phyloP scores from a whole-genome alignment of 257 asterid species.

The Ilex asprella region DNA sequence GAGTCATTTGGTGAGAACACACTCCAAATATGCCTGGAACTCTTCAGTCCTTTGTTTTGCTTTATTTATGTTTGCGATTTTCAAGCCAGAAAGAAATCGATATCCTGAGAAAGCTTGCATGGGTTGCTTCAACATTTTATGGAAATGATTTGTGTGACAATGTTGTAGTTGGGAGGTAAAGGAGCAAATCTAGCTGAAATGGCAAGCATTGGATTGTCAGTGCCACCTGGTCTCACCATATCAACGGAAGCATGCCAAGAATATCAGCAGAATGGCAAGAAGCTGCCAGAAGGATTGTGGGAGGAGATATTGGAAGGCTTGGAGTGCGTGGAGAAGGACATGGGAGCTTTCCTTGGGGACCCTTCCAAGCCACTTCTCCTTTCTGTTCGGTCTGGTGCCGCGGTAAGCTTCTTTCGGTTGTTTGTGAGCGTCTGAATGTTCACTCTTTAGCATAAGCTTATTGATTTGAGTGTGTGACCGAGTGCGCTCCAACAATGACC shows the following conservation, averaged over 20 bases:
- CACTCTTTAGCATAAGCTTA: not conserved
- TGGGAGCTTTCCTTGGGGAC: slow-evolving; percentile 83
- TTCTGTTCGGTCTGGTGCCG: slow-evolving; percentile 93
- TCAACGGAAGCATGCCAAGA: slow-evolving; percentile 97
- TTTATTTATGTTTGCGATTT: no score
- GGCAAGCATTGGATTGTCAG: slow-evolving; percentile 94
- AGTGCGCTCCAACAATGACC: no score
- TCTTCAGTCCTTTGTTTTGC: no score
- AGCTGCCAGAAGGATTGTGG: slow-evolving; percentile 70
- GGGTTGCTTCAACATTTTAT: no score
- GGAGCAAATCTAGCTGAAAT: slow-evolving; percentile 99
- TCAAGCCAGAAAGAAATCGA: no score
- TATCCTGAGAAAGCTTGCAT: no score
- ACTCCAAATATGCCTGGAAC: no score
- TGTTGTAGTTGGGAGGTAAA: slow-evolving; percentile 77
- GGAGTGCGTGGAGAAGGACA: slow-evolving; percentile 57
- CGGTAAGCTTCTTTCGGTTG: slow-evolving; percentile 35
- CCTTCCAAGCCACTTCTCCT: slow-evolving; percentile 84
- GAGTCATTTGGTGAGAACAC: no score
- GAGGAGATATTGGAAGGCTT: slow-evolving; percentile 74
- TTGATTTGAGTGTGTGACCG: no score
- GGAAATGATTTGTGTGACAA: no score
- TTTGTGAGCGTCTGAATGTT: not conserved
- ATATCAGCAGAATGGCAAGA: slow-evolving; percentile 68
- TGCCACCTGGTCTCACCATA: slow-evolving; percentile 94